These are phyloP conservation scores for Amanita subjunquillea DNA, from an alignment of 768 basidiomycete species.

Conservation along the genomic window DNA sequence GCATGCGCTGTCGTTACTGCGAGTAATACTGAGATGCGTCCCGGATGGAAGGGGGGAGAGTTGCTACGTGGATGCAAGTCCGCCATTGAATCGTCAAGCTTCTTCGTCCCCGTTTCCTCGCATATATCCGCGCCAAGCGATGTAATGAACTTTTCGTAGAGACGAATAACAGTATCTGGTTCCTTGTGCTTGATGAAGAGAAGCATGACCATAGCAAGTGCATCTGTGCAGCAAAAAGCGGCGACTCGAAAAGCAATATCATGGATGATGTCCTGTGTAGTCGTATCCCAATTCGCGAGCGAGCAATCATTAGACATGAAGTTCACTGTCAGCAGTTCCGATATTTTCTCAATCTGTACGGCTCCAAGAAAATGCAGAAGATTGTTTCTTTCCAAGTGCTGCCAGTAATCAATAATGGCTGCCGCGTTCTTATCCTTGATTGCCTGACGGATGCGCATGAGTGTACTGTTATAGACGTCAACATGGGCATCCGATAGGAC, in stretches of 20 bases:
- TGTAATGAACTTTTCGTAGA: neutral
- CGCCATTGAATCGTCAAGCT: constrained; percentile 10
- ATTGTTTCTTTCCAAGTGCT: constrained; percentile 27
- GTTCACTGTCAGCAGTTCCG: constrained; percentile 14
- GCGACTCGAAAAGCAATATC: neutral
- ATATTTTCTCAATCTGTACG: constrained; percentile 28
- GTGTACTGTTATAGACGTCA: constrained; percentile 18
- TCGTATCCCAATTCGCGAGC: neutral
- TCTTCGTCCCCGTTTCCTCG: constrained; percentile 6
- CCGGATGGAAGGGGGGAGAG: constrained; percentile 13
- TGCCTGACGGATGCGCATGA: constrained; percentile 28
- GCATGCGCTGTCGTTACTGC: constrained; percentile 53
- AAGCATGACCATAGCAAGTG: neutral
- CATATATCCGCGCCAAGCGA: neutral
- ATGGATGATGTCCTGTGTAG: neutral
- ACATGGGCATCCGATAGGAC: constrained; percentile 9
- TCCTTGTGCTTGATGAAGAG: neutral
- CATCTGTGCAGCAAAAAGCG: neutral
- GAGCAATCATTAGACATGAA: constrained; percentile 9
- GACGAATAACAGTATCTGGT: neutral
- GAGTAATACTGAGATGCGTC: constrained; percentile 33
- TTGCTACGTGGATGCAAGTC: constrained; percentile 13
- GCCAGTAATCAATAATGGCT: constrained; percentile 28
- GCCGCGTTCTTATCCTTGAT: constrained; percentile 22
- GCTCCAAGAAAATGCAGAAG: constrained; percentile 35